phyloP scores from a whole-genome alignment of 352 stramenopile genomes.

The Globisporangium middletonii region DNA sequence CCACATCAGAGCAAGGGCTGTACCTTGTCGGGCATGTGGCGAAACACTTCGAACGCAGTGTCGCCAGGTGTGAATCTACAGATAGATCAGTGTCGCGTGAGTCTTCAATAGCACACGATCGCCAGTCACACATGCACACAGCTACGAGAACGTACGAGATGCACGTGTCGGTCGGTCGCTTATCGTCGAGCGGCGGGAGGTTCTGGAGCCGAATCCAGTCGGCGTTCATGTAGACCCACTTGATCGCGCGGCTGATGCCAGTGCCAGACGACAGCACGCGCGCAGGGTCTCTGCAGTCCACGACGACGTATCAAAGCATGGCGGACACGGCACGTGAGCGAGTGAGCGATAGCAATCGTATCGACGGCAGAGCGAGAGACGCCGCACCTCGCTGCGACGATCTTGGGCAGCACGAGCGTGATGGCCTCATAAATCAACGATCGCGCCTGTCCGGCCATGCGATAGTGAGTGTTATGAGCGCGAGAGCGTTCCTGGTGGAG shows the following conservation, averaged over 20 bases:
- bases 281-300: slow-evolving; percentile 41
- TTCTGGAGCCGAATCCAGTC: slow-evolving; percentile 78
- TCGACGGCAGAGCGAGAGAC: background rate
- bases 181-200: slow-evolving; percentile 34
- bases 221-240: slow-evolving; percentile 85
- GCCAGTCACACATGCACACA: background rate
- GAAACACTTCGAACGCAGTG: slow-evolving; percentile 77
- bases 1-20: background rate
- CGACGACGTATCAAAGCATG: background rate
- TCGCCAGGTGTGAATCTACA: slow-evolving; percentile 49
- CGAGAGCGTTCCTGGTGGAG: slow-evolving; percentile 39
- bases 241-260: slow-evolving; percentile 68
- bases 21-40: slow-evolving; percentile 84
- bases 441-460: slow-evolving; percentile 42
- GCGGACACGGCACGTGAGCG: slow-evolving; percentile 13
- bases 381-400: slow-evolving; percentile 46
- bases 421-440: slow-evolving; percentile 79
- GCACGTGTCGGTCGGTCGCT: slow-evolving; percentile 9
- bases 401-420: slow-evolving; percentile 68
- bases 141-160: slow-evolving; percentile 29
- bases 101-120: background rate
- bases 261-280: slow-evolving; percentile 64
- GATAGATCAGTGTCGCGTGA: background rate
- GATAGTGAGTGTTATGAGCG: slow-evolving; percentile 35
- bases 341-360: background rate